phyloP scores from a whole-genome alignment of 192 early-diverging fungal genomes.

The Linnemannia schmuckeri region DNA sequence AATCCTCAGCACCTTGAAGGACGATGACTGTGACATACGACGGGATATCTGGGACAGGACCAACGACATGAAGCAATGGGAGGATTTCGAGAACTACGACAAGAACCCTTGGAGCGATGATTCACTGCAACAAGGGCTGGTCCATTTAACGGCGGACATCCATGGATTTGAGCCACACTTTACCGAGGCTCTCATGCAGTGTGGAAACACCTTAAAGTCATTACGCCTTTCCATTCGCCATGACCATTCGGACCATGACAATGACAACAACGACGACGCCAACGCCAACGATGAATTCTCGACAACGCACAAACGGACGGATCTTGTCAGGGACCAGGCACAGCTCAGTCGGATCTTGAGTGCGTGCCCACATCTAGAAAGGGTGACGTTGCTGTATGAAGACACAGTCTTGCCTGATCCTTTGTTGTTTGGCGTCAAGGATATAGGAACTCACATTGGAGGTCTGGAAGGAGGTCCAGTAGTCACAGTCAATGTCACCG shows the following conservation, averaged over 20 bases:
- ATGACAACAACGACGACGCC: neutral
- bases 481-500: neutral
- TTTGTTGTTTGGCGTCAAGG: neutral
- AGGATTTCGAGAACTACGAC: neutral
- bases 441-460: neutral
- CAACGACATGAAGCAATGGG: neutral
- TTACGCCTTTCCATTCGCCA: conserved; percentile 1
- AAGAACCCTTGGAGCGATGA: neutral
- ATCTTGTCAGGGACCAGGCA: neutral
- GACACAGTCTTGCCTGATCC: neutral
- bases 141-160: neutral
- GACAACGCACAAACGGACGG: neutral
- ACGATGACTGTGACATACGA: neutral
- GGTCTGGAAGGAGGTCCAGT: neutral
- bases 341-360: neutral
- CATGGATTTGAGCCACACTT: neutral
- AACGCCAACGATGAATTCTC: neutral
- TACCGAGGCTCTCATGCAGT: conserved; percentile 3
- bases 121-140: neutral
- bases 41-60: neutral
- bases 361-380: neutral
- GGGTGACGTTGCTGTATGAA: neutral
- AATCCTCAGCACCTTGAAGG: neutral
- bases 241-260: neutral
- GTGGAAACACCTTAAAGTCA: neutral